phyloP scores from a whole-genome alignment of 805 yeast genomes.

The Yarrowia deformans region DNA sequence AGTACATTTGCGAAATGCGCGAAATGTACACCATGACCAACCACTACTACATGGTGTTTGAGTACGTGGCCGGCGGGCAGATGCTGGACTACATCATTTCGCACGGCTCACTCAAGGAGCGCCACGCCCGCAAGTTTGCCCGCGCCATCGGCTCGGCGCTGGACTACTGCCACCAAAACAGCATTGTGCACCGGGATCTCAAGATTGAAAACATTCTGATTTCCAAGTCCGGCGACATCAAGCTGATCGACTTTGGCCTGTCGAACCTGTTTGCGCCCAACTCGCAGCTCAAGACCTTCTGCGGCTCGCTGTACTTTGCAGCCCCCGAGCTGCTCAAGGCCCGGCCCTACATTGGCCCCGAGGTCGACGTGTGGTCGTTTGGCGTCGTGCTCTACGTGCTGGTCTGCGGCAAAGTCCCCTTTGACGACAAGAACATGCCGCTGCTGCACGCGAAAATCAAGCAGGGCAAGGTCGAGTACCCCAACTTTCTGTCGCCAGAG shows the following conservation, averaged over 20 bases:
- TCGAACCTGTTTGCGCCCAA: constrained; percentile 82
- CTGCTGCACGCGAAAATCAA: constrained; percentile 93
- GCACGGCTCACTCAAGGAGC: constrained; percentile 92
- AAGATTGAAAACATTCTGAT: constrained; percentile 97
- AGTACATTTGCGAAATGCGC: constrained; percentile 86
- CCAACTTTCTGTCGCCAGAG: constrained; percentile 77
- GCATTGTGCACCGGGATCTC: constrained; percentile 95
- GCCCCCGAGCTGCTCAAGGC: constrained; percentile 97
- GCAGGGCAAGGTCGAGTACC: constrained; percentile 90
- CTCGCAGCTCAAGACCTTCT: constrained; percentile 83
- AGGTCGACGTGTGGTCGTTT: constrained; percentile 97
- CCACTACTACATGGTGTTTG: constrained; percentile 96
- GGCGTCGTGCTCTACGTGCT: constrained; percentile 95
- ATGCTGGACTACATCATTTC: constrained; percentile 96
- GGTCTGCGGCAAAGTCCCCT: constrained; percentile 98
- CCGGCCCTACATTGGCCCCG: constrained; percentile 93
- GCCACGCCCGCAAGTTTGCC: constrained; percentile 92
- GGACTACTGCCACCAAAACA: constrained; percentile 91
- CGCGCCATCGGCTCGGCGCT: constrained; percentile 93
- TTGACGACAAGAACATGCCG: constrained; percentile 92
- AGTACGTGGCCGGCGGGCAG: constrained; percentile 96
- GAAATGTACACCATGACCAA: constrained; percentile 97
- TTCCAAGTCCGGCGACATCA: constrained; percentile 89
- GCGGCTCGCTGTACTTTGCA: constrained; percentile 97
- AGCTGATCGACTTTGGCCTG: constrained; percentile 94